Conservation (phyloP, 345 rosid species). For the Lenwebbia sp. region DNA sequence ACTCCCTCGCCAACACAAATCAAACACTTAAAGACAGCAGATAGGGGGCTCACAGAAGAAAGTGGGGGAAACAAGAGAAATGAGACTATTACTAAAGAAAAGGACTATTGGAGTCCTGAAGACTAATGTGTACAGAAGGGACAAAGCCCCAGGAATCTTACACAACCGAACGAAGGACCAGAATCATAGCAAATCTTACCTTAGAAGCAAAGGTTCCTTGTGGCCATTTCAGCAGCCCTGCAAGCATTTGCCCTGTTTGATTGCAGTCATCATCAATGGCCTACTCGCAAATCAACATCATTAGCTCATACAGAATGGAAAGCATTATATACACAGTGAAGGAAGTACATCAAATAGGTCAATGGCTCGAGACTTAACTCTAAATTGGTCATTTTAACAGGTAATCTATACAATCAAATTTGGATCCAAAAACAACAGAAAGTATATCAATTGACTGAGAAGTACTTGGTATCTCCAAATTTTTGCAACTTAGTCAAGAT, state of each 20-base stretch:
- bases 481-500: not conserved
- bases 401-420: not conserved
- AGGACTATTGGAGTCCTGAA: not conserved
- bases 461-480: not conserved
- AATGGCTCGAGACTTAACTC: not conserved
- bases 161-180: not conserved
- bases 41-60: not conserved
- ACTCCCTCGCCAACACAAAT: not conserved
- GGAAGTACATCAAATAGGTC: not conserved
- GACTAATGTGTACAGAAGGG: not conserved
- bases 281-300: conserved; percentile 14
- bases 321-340: not conserved
- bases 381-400: not conserved
- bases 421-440: not conserved
- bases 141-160: not conserved
- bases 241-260: conserved; percentile 98
- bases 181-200: conserved; percentile 28
- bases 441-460: not conserved
- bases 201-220: conserved; percentile 95
- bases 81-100: not conserved
- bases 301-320: not conserved
- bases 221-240: conserved; percentile 90
- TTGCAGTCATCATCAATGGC: conserved; percentile 98
- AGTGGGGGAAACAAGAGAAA: not conserved
- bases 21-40: not conserved